phyloP scores from a whole-genome alignment of 2,329 filamentous ascomycete genomes.

The Fusarium pseudocircinatum region DNA sequence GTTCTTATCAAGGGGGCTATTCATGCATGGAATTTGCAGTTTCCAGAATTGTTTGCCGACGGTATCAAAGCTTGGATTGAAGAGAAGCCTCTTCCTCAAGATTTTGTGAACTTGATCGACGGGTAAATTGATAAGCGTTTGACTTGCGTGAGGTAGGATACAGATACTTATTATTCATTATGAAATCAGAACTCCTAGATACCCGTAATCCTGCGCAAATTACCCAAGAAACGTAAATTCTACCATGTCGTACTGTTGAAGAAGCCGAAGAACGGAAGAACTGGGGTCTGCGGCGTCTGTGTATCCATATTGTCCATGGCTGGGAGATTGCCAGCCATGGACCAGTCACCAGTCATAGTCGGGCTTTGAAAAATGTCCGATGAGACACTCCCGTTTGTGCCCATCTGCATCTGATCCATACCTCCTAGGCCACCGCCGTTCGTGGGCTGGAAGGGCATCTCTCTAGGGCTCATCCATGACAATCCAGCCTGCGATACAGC shows the following conservation, averaged over 20 bases:
- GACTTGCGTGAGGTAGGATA: fast-evolving
- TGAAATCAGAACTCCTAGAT: fast-evolving
- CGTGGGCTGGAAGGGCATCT: not conserved
- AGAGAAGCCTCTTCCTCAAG: constrained; percentile 38
- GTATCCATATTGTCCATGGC: not conserved
- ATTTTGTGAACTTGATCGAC: constrained; percentile 18
- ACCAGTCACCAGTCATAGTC: not conserved
- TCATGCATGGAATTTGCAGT: constrained; percentile 55
- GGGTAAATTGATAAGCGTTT: fast-evolving
- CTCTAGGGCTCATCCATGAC: not conserved
- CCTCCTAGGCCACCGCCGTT: no score
- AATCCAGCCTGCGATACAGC: not conserved
- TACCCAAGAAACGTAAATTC: not conserved
- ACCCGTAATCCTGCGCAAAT: no score
- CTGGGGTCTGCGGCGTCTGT: constrained; percentile 5
- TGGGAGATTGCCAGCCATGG: not conserved
- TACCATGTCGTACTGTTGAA: not conserved
- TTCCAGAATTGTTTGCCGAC: constrained; percentile 51
- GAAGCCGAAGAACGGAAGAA: constrained; percentile 10
- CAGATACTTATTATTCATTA: not conserved
- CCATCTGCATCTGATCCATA: not conserved
- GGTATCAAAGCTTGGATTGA: constrained; percentile 51
- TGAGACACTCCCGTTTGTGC: fast-evolving
- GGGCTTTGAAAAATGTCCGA: not conserved
- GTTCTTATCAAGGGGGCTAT: not conserved